phyloP scores from a whole-genome alignment of 2,329 filamentous ascomycete species.

The Drechslerella stenobrocha region DNA sequence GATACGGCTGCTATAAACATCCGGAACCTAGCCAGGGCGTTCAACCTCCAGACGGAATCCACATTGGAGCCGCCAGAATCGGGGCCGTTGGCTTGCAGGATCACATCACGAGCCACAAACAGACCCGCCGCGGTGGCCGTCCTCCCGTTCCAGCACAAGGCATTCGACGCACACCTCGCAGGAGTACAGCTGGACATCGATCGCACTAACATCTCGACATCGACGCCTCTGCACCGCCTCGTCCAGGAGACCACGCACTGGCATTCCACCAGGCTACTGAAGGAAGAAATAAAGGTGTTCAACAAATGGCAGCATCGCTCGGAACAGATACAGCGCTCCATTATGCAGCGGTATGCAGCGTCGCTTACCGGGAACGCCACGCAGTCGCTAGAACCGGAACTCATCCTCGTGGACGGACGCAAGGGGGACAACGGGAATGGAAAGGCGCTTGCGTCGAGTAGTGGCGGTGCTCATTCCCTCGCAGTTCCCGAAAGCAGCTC shows the following conservation, averaged over 20 bases:
- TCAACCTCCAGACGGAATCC: conserved; percentile 10
- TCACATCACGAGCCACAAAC: background rate
- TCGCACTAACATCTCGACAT: background rate
- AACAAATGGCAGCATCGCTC: conserved; percentile 54
- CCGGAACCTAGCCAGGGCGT: conserved; percentile 9
- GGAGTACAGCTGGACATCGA: conserved; percentile 25
- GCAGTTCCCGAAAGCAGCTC: background rate
- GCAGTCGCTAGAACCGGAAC: conserved; percentile 67
- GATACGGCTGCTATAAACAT: background rate
- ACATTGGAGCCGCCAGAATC: background rate
- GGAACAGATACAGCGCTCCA: conserved; percentile 69
- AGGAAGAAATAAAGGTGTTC: conserved; percentile 56
- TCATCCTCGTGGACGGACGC: conserved; percentile 60
- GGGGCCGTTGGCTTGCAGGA: background rate
- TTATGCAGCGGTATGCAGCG: conserved; percentile 70
- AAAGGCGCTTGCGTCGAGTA: conserved; percentile 21
- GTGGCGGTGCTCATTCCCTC: conserved; percentile 5
- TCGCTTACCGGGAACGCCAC: conserved; percentile 69
- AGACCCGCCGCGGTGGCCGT: background rate
- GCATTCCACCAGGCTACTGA: conserved; percentile 49
- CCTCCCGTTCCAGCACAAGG: conserved; percentile 21
- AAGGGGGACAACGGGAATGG: conserved; percentile 49
- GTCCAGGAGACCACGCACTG: conserved; percentile 31
- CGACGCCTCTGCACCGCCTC: conserved; percentile 6
- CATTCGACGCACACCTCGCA: conserved; percentile 16